Evolutionary conservation across 129 eudicot species (phyloP), one percentile per base, ranked within the genome.

Genomic region (Glebionis coronaria): DNA sequence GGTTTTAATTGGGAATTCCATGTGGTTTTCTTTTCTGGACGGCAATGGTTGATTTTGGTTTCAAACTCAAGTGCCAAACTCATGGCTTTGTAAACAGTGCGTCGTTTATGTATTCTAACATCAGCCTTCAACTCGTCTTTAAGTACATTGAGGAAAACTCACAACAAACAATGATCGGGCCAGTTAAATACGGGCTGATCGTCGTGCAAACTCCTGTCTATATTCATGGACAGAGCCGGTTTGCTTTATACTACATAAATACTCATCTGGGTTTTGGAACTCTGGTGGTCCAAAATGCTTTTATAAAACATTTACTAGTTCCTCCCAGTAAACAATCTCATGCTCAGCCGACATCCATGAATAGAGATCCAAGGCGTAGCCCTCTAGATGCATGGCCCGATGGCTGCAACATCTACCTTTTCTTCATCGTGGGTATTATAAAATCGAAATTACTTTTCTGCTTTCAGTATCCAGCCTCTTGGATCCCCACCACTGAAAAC

Each of bases 91-190:
- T n/a, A n/a, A n/a, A n/a, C 46, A n/a, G n/a, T n/a, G n/a, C n/a
- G n/a, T n/a, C n/a, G n/a, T n/a, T n/a, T n/a, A n/a, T n/a, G n/a
- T n/a, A n/a, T n/a, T n/a, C n/a, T n/a, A n/a, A n/a, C n/a, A n/a
- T n/a, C n/a, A n/a, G 71, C n/a, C 38, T 66, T 66, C 4, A 66
- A 6, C 11, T 66, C 71, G 9, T 66, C 71, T 15, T 49, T 31
- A 2, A 66, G 59, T 4, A 46, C 71, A 4, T 46, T 46, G 4
- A 46, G n/a, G 13, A 46, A 46, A 8, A 46, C 51, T 7, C 51
- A 14, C 13, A 46, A 9, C 51, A 46, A 6, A 14, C 15, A 46
- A 14, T 46, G 51, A 4, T 46, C 15, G 3, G 51, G 51, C 51
- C 51, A 8, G n/a, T n/a, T n/a, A n/a, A n/a, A 46, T 14, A 9